Evolutionary conservation across 805 yeast species (phyloP), one percentile per base, ranked within the genome.

Genomic region (Cyberlindnera bimundalis): DNA sequence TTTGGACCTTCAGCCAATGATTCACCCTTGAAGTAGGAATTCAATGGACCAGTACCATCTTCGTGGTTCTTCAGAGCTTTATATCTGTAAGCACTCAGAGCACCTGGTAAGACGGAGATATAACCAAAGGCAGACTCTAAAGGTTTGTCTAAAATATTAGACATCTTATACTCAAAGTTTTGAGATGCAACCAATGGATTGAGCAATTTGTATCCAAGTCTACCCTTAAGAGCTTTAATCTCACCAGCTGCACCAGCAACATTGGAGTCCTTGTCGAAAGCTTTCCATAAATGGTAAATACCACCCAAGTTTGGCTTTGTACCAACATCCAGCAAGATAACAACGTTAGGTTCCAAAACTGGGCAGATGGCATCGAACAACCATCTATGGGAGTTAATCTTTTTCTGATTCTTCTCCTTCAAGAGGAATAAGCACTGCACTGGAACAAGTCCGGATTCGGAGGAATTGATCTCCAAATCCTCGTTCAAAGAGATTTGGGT

Each of bases 231-330:
- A 0, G 98, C 88, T 47, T 84, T 84, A 58, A 93, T 90, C 62
- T 93, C 98, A 47, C 99, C 99, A 12, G 98, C 97, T 1, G 96
- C 99, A 48, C 99, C 99, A 0, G 96, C 99, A 39, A 93, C 96
- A 55, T 91, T 90, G 2, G 97, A 89, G 59, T 93, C 97, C 52
- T 80, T 75, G 62, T 93, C 99, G 62, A 93, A 93, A 0, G 96
- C 95, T 63, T 93, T 93, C 99, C 99, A 93, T 45, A 93, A 69
- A 53, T 91, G 93, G 58, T 93, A 95, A 19, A 91, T 70, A 0
- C 98, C 91, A 39, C 84, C 80, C 34, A 77, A 75, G 49, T 88
- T 89, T n/a, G 98, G 95, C 55, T 83, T 79, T 0, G 99, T 93
- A 47, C 99, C 99, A n/a, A 93, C 99, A 70, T 93, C 99, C 36